phyloP scores from a whole-genome alignment of 2,329 filamentous ascomycete genomes.

The Zymoseptoria pseudotritici region DNA sequence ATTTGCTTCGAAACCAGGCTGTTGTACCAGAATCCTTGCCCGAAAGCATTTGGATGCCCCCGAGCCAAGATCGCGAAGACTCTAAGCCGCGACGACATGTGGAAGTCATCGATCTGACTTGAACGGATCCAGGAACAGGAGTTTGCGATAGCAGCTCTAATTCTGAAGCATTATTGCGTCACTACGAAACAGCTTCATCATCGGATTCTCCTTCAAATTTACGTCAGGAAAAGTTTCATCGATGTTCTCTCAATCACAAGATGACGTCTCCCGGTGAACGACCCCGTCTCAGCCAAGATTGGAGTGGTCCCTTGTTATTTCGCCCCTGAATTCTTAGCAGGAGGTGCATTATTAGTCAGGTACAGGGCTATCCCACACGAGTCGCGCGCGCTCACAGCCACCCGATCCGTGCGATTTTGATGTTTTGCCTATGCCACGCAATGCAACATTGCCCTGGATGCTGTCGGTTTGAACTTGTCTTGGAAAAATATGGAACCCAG shows the following conservation, averaged over 20 bases:
- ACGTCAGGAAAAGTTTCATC: not conserved
- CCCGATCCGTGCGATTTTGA: not conserved
- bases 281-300: not conserved
- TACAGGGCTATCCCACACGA: not conserved
- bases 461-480: not conserved
- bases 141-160: not conserved
- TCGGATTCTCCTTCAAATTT: not conserved
- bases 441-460: not conserved
- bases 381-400: not conserved
- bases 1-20: not conserved
- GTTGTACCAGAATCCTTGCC: not conserved
- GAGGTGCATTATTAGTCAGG: not conserved
- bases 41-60: not conserved
- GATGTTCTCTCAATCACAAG: not conserved
- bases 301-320: not conserved
- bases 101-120: constrained; percentile 14
- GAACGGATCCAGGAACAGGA: constrained; percentile 1
- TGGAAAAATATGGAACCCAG: not conserved
- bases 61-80: not conserved
- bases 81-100: not conserved
- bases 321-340: not conserved
- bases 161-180: not conserved
- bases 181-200: not conserved
- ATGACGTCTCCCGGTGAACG: not conserved
- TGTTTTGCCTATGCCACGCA: not conserved